phyloP scores from a whole-genome alignment of 257 asterid genomes.

The Schizonepeta tenuifolia region DNA sequence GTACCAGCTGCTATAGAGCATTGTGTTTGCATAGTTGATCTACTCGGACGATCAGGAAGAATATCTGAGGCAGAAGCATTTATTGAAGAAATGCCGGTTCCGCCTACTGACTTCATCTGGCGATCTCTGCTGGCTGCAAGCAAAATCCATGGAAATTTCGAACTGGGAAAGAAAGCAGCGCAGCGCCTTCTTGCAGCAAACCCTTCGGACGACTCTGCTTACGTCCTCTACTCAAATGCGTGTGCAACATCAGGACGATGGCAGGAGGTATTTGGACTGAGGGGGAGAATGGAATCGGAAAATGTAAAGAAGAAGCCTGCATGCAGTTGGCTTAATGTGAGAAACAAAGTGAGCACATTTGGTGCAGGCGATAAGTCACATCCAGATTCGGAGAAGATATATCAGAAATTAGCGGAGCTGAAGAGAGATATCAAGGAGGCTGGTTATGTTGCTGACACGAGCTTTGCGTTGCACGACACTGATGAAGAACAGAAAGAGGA shows the following conservation, averaged over 20 bases:
- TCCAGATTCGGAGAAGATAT: conserved; percentile 48
- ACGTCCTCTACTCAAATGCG: conserved; percentile 77
- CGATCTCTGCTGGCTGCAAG: conserved; percentile 72
- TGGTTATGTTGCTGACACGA: conserved; percentile 74
- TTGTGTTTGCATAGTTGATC: conserved; percentile 83
- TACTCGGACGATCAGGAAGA: conserved; percentile 84
- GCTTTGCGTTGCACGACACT: conserved; percentile 79
- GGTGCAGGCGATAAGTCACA: conserved; percentile 71
- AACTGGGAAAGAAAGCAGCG: conserved; percentile 68
- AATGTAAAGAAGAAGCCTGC: conserved; percentile 74
- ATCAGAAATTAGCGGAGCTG: conserved; percentile 51
- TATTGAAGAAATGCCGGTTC: conserved; percentile 68
- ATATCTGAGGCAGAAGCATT: conserved; percentile 73
- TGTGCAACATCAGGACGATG: conserved; percentile 80
- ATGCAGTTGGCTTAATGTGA: conserved; percentile 75
- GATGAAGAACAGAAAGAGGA: conserved; percentile 90
- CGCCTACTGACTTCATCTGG: conserved; percentile 80
- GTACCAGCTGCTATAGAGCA: conserved; percentile 77
- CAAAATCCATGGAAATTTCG: conserved; percentile 67
- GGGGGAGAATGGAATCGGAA: conserved; percentile 67
- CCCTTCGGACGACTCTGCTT: conserved; percentile 86
- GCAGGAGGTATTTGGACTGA: conserved; percentile 63
- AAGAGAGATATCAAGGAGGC: conserved; percentile 63
- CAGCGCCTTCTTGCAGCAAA: conserved; percentile 56
- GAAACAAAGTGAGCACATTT: conserved; percentile 58